Evolutionary conservation across 2,329 filamentous ascomycete species (phyloP), one percentile per base, ranked within the genome.

Genomic region (Exophiala aquamarina): DNA sequence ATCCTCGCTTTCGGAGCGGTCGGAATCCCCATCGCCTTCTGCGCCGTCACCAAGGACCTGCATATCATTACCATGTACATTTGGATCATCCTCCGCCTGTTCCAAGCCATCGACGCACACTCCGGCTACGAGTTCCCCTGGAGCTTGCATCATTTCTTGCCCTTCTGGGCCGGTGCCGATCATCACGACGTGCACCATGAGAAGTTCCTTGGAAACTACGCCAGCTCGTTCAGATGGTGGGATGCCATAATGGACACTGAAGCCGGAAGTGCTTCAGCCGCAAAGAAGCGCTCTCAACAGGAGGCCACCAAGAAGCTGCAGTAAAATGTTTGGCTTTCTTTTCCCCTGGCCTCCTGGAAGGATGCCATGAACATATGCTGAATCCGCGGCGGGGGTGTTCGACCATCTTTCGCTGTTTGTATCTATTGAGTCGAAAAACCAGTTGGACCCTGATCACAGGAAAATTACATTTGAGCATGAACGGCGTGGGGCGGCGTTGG

Each of bases 221-320:
- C 92, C 41, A 95, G 90, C 66, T 95, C 89, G 77, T 98, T 98
- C 83, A 82, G 92, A 70, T 98, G 93, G 93, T 98, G 93, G 93
- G 93, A 98, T 74, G 95, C 87, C 69, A 69, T 84, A 60, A 79
- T 97, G 59, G 91, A 96, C 71, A 98, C 93, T 53, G 92, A 98
- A 78, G 89, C 89, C 56, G 89, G 88, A 23, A 55, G 48, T 40
- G 44, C 46, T 21, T 50, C 45, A n/a, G 52, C 43, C n/a, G 41
- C 42, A 6, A 46, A 41, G 32, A 50, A 48, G 29, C 45, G 46
- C 32, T n/a, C n/a, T n/a, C 42, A 49, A 14, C 31, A 42, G 28
- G 52, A 52, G 51, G 40, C 35, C 13, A 43, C 38, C 11, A 49
- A 50, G 40, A 44, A 46, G 19, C 32, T 35, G 21, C 28, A 52